Evolutionary conservation across 805 yeast genomes (phyloP).

Genomic region (Candida coquimbonensis): DNA sequence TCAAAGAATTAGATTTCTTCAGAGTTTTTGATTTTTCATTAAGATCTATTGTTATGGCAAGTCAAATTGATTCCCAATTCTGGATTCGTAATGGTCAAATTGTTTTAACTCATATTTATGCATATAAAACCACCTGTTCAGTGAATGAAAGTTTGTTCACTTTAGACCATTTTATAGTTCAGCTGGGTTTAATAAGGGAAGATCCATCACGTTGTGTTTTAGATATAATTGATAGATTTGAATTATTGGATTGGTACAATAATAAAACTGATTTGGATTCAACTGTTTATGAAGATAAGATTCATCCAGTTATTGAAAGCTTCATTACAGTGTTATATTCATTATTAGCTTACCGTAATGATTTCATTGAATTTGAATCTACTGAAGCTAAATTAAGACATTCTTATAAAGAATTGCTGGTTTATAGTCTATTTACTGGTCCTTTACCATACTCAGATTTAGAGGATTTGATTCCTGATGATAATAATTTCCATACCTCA

Average conservation of each 20-base stretch:
- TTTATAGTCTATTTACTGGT: constrained; percentile 42
- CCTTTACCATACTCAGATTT: constrained; percentile 51
- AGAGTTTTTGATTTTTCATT: constrained; percentile 50
- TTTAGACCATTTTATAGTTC: constrained; percentile 71
- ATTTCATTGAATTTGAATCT: constrained; percentile 38
- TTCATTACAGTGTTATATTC: constrained; percentile 65
- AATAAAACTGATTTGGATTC: constrained; percentile 27
- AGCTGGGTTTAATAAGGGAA: constrained; percentile 46
- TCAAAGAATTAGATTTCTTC: constrained; percentile 31
- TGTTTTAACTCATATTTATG: constrained; percentile 42
- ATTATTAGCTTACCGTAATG: constrained; percentile 61
- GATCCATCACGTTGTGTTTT: constrained; percentile 49
- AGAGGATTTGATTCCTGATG: constrained; percentile 28
- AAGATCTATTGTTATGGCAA: constrained; percentile 50
- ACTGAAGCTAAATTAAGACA: constrained; percentile 22
- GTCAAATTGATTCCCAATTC: constrained; percentile 56
- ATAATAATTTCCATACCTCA: constrained; percentile 36
- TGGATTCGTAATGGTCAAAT: constrained; percentile 72
- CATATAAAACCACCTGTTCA: constrained; percentile 38
- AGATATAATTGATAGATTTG: constrained; percentile 54
- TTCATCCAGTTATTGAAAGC: constrained; percentile 68
- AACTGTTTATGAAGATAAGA: constrained; percentile 42
- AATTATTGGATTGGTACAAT: constrained; percentile 41
- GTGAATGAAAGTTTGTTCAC: constrained; percentile 49
- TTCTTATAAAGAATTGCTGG: constrained; percentile 34